These are phyloP conservation scores for Microascus cirrosus DNA, from an alignment of 2,329 filamentous ascomycete species.

Conservation along the genomic window DNA sequence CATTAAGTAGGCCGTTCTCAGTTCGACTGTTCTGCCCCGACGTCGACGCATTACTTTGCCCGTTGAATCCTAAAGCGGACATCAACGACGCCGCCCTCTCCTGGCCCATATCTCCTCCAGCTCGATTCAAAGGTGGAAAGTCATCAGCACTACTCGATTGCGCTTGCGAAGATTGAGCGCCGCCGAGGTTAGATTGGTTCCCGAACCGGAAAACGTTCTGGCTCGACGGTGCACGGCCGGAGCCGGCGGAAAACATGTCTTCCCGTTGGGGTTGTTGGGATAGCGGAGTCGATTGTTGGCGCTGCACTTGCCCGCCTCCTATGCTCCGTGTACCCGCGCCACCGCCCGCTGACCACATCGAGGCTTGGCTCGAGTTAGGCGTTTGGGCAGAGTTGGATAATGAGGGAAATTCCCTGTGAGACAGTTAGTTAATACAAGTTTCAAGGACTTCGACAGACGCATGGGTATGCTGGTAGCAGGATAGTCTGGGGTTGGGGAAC, in stretches of 20 bases:
- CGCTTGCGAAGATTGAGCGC: slow-evolving; percentile 22
- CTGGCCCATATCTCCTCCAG: slow-evolving; percentile 46
- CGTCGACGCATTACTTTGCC: slow-evolving; percentile 23
- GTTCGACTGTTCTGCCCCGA: slow-evolving; percentile 27
- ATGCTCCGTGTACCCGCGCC: slow-evolving; percentile 27
- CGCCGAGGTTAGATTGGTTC: slow-evolving; percentile 23
- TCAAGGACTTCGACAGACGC: neutral
- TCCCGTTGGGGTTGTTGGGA: slow-evolving; percentile 40
- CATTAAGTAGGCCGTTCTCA: slow-evolving; percentile 52
- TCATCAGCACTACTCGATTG: slow-evolving; percentile 43
- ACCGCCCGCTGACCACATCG: slow-evolving; percentile 42
- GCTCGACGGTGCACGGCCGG: slow-evolving; percentile 23
- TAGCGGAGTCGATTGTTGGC: slow-evolving; percentile 38
- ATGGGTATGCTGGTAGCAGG: neutral
- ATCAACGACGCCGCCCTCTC: slow-evolving; percentile 41
- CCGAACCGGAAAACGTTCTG: slow-evolving; percentile 36
- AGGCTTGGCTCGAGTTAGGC: slow-evolving; percentile 32
- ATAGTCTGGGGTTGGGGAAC: neutral
- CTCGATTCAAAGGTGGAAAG: slow-evolving; percentile 50
- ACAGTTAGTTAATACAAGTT: neutral
- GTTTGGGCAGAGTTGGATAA: slow-evolving; percentile 50
- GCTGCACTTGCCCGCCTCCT: slow-evolving; percentile 31
- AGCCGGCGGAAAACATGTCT: slow-evolving; percentile 40
- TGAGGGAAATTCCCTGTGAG: slow-evolving; percentile 55
- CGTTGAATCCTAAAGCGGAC: slow-evolving; percentile 41